Base-by-base conservation (phyloP, 2,329 filamentous ascomycete species). In the Aspergillus pseudoglaucus region DNA sequence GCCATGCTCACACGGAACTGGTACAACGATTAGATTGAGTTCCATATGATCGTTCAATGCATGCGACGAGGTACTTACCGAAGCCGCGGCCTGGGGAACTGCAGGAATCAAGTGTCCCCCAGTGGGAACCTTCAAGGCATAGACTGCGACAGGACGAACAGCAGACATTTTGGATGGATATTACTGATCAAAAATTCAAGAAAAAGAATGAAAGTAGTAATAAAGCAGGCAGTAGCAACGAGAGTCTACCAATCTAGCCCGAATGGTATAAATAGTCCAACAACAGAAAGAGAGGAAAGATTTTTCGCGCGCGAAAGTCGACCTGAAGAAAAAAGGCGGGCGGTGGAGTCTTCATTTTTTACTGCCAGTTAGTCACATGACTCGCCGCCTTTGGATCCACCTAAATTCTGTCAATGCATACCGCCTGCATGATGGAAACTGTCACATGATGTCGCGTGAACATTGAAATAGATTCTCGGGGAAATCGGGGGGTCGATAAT, bases 1-100 rank as follows among this genome's bases (percentile, higher is more conserved):
- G 94, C 93, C 93, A 98, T 98, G 63, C 90, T 97, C 66, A 98
- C 89, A 69, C 89, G 89, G 75, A 96, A 94, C 90, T 95, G 63
- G 14, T 35, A 25, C 37, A 38, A 2, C 44, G 2, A 35, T 47
- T 18, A 42, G 45, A 17, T 12, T 30, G 23, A 20, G 20, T 12
- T 10, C 25, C 9, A 15, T 8, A 3, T 6, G 8, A 18, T 4
- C 20, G 41, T 47, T 17, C 3, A 32, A 3, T 14, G 6, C 3
- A 42, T 47, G 42, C 32, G 22, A 44, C 45, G 33, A 30, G 43
- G 52, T 45, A 81, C 87, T 78, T 78, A 95, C 89, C 69, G 87
- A 87, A 52, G 89, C 88, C 66, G 88, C 87, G 62, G 91, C 85
- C 58, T 91, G 84, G 54, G 84, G 79, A 54, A 83, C 76, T 49